Evolutionary conservation across 208 protist species (phyloP).

Genomic region (Lotmaria passim): DNA sequence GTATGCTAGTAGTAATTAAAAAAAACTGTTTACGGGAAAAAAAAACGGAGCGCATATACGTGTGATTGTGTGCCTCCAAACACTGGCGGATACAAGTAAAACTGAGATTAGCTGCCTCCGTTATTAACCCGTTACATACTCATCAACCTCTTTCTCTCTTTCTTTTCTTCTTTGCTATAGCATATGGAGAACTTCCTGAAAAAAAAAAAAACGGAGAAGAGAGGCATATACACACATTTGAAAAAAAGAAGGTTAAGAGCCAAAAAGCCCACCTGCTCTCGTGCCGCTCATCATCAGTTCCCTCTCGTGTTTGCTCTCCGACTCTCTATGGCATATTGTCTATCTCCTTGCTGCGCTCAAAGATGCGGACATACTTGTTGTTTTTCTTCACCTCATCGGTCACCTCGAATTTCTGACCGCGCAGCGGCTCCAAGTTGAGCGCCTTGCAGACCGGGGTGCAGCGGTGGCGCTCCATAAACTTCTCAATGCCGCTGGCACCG

Average conservation of each 20-base stretch:
- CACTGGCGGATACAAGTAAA: too few species aligned
- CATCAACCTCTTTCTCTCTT: too few species aligned
- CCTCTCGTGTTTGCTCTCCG: too few species aligned
- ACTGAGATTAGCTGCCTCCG: too few species aligned
- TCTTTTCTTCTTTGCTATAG: background rate
- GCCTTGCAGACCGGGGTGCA: constrained; percentile 66
- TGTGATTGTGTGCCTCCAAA: background rate
- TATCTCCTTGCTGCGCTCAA: constrained; percentile 28
- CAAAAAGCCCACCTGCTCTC: too few species aligned
- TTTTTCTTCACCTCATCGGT: constrained; percentile 24
- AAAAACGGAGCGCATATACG: background rate
- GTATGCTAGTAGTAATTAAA: background rate
- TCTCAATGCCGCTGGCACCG: constrained; percentile 56
- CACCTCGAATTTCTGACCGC: constrained; percentile 11
- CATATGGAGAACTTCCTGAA: background rate
- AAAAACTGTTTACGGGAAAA: background rate
- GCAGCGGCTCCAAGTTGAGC: constrained; percentile 37
- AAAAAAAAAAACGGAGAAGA: background rate
- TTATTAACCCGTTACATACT: too few species aligned
- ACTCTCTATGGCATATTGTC: constrained; percentile 11
- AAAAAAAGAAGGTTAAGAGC: background rate
- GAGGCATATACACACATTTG: background rate
- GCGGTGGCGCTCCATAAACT: constrained; percentile 50
- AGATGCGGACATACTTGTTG: constrained; percentile 21
- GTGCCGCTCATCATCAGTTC: too few species aligned